A percentile compares a stretch with the other conserved stretches of the same genome.
Evolutionary conservation across 2,329 filamentous ascomycete species (phyloP).

Genomic region (Colletotrichum eremochloae): DNA sequence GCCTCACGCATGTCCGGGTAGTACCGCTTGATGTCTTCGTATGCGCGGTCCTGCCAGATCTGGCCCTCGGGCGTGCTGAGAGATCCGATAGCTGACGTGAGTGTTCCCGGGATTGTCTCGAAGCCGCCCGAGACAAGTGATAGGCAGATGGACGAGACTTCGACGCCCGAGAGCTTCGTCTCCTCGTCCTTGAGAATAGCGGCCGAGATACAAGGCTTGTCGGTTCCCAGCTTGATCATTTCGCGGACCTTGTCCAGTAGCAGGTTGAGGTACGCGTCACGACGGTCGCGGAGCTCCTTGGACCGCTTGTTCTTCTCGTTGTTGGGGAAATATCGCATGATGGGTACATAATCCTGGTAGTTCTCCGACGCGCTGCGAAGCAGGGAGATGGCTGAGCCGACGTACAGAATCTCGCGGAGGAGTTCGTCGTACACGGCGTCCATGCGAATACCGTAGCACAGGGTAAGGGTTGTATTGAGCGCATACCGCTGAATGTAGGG

Average conservation of each 20-base stretch:
- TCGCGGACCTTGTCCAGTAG: slow-evolving; percentile 70
- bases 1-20: slow-evolving; percentile 78
- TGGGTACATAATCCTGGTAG: slow-evolving; percentile 86
- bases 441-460: slow-evolving; percentile 85
- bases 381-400: slow-evolving; percentile 82
- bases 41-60: slow-evolving; percentile 76
- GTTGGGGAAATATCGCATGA: slow-evolving; percentile 70
- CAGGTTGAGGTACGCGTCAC: slow-evolving; percentile 76
- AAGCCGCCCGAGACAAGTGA: slow-evolving; percentile 87
- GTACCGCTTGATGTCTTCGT: slow-evolving; percentile 76
- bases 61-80: slow-evolving; percentile 77
- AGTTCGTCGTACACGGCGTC: slow-evolving; percentile 76
- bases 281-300: slow-evolving; percentile 73
- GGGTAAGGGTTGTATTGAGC: slow-evolving; percentile 80
- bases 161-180: slow-evolving; percentile 63
- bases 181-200: slow-evolving; percentile 69
- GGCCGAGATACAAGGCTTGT: slow-evolving; percentile 58
- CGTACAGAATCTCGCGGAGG: slow-evolving; percentile 79
- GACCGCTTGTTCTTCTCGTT: slow-evolving; percentile 74
- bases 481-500: slow-evolving; percentile 82
- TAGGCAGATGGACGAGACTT: slow-evolving; percentile 84
- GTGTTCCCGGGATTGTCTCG: slow-evolving; percentile 83
- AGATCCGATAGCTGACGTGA: slow-evolving; percentile 85
- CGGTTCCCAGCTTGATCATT: slow-evolving; percentile 55
- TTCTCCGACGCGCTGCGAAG: slow-evolving; percentile 86